Percentiles rank a stretch among this genome's conserved stretches.
phyloP scores from a whole-genome alignment of 1,139 yeast genomes.

The Geotrichum fermentans region DNA sequence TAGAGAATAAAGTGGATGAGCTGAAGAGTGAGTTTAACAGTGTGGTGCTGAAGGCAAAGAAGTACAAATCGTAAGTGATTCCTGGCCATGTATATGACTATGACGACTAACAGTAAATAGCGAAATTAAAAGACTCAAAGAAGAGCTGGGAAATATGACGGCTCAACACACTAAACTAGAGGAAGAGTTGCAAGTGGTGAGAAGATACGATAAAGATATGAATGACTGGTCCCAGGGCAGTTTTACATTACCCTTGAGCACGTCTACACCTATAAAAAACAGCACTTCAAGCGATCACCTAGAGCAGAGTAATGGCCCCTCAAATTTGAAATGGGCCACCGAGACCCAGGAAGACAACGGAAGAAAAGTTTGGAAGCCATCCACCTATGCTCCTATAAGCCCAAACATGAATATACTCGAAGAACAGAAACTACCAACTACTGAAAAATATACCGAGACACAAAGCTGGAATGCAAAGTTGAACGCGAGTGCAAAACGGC shows the following conservation, averaged over 20 bases:
- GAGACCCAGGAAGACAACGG: not conserved
- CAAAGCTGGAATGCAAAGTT: too few species aligned
- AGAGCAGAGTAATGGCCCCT: too few species aligned
- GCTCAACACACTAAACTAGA: not conserved
- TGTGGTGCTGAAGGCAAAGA: slow-evolving; percentile 15
- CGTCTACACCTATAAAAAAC: not conserved
- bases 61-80: slow-evolving; percentile 16
- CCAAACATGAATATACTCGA: not conserved
- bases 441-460: too few species aligned
- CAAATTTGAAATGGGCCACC: not conserved
- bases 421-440: not conserved
- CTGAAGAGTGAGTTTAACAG: slow-evolving; percentile 13
- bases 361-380: too few species aligned
- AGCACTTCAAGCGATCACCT: not conserved
- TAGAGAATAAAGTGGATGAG: slow-evolving; percentile 16
- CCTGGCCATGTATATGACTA: not conserved
- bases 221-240: not conserved
- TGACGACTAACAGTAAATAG: not conserved
- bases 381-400: not conserved
- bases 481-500: too few species aligned
- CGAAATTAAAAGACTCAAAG: not conserved
- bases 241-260: not conserved
- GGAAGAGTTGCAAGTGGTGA: not conserved
- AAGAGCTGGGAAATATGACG: not conserved
- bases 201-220: not conserved